Percentiles rank a stretch among this genome's conserved stretches.
Conservation (phyloP, 257 asterid genomes). For the Galeopsis tetrahit region DNA sequence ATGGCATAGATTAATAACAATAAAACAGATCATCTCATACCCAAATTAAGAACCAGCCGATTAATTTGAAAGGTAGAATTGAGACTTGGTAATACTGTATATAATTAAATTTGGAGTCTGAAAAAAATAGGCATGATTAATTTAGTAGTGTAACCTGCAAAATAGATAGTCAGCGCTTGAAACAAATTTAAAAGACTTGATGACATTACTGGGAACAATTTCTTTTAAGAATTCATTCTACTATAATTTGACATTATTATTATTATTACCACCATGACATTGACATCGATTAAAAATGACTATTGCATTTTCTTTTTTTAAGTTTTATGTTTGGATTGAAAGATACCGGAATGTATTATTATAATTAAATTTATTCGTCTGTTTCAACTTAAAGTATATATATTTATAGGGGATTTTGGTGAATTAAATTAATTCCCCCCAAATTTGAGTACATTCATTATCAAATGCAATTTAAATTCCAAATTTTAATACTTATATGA, state of each 20-base stretch:
- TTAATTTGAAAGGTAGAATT: not conserved
- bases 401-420: too few relatives aligned
- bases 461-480: too few relatives aligned
- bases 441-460: too few relatives aligned
- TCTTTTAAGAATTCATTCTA: not conserved
- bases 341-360: too few relatives aligned
- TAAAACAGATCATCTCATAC: too few relatives aligned
- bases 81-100: not conserved
- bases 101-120: not conserved
- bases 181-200: not conserved
- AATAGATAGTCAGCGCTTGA: not conserved
- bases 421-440: too few relatives aligned
- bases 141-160: not conserved
- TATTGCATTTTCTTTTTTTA: not conserved
- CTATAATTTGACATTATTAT: not conserved
- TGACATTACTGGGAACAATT: not conserved
- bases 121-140: not conserved
- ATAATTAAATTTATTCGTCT: too few relatives aligned
- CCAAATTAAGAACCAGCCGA: too few relatives aligned
- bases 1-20: too few relatives aligned
- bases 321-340: too few relatives aligned
- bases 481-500: too few relatives aligned
- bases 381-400: too few relatives aligned
- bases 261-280: not conserved
- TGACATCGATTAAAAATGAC: not conserved